A percentile compares a stretch with the other conserved stretches of the same genome.
Evolutionary conservation across 352 stramenopile genomes (phyloP).

Genomic region (Pythium aristosporum): DNA sequence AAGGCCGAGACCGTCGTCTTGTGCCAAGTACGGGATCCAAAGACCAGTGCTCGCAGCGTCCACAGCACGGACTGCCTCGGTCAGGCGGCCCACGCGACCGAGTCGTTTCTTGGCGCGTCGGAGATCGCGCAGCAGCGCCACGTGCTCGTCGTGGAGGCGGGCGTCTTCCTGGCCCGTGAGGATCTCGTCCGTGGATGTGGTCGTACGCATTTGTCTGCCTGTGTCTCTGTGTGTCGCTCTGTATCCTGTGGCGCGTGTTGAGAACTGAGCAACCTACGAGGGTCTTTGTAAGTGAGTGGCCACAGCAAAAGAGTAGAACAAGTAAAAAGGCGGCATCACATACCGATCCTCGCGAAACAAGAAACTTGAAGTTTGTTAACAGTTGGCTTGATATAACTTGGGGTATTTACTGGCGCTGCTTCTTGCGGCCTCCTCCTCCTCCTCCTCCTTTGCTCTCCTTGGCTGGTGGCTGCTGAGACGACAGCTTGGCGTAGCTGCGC

Average conservation of each 20-base stretch:
- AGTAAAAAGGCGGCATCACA: neutral
- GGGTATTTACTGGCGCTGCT: neutral
- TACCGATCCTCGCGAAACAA: no score
- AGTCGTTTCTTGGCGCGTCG: neutral
- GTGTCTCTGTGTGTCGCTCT: neutral
- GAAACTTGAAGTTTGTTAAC: neutral
- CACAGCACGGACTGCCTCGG: neutral
- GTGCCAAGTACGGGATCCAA: neutral
- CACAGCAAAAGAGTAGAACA: neutral
- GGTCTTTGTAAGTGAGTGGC: no score
- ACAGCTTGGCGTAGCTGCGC: neutral
- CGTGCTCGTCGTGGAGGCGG: neutral
- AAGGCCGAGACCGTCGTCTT: neutral
- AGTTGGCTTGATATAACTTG: neutral
- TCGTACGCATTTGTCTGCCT: neutral
- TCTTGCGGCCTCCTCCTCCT: conserved; percentile 2
- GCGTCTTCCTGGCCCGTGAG: conserved; percentile 1
- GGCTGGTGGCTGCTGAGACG: neutral
- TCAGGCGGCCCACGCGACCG: neutral
- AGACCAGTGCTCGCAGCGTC: neutral
- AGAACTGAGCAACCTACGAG: no score
- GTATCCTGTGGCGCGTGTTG: no score
- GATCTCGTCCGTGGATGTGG: neutral
- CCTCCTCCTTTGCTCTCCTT: neutral
- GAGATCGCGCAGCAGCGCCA: conserved; percentile 2